Conservation (phyloP, 371 early-diverging fungal genomes). For the Actinomortierella wolfii region DNA sequence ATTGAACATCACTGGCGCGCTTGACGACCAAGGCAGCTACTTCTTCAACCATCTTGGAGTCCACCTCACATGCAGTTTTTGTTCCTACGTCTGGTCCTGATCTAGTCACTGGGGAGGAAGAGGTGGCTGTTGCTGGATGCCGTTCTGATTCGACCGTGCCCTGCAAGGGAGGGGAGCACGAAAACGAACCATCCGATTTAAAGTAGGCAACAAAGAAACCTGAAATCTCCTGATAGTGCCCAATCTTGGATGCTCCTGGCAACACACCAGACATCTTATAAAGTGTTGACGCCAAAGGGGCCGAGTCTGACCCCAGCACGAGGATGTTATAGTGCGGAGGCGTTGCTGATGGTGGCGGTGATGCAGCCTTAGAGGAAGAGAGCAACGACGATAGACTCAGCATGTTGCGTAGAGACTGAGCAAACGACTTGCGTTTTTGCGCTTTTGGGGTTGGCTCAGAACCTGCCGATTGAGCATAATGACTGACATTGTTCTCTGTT, state of each 20-base stretch:
- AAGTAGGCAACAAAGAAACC: slow-evolving; percentile 47
- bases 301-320: slow-evolving; percentile 42
- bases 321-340: slow-evolving; percentile 42
- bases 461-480: too few relatives aligned
- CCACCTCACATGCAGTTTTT: not conserved
- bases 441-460: slow-evolving; percentile 7
- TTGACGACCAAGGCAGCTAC: too few relatives aligned
- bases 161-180: slow-evolving; percentile 22
- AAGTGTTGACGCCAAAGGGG: slow-evolving; percentile 38
- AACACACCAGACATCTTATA: slow-evolving; percentile 42
- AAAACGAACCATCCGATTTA: slow-evolving; percentile 22
- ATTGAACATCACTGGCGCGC: too few relatives aligned
- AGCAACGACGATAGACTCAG: slow-evolving; percentile 31
- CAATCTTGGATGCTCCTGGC: slow-evolving; percentile 30
- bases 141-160: not conserved
- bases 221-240: slow-evolving; percentile 45
- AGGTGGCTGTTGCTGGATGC: not conserved
- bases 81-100: too few relatives aligned
- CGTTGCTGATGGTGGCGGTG: slow-evolving; percentile 7
- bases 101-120: not conserved
- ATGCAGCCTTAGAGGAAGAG: slow-evolving; percentile 8
- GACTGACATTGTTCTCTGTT: too few relatives aligned
- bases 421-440: slow-evolving; percentile 40
- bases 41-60: not conserved
- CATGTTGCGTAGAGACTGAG: slow-evolving; percentile 33